Base-by-base conservation (phyloP, 2,329 filamentous ascomycete species). In the Juglanconis oblonga region DNA sequence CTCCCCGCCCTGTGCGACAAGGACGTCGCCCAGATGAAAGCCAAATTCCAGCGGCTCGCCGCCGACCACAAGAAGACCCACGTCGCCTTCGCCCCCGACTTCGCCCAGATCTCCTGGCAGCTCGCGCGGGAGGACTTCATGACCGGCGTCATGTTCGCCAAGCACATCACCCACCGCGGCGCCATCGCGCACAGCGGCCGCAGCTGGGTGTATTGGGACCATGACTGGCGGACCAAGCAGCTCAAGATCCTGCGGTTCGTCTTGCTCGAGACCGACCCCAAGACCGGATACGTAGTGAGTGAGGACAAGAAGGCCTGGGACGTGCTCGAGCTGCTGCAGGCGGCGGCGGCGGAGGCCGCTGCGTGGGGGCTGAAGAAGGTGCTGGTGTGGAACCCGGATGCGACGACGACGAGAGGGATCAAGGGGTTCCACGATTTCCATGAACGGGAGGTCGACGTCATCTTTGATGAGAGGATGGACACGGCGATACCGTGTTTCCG, bases 351-450 rank as follows among this genome's bases (percentile, higher is more conserved):
- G 8, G 74, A 75, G 65, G 74, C 74, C 11, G 59, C 58, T 4
- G 38, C 63, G 5, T 72, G 69, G 64, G 69, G 70, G 1, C 50
- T 77, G 31, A 60, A 64, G 4, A 71, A 72, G 59, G 70, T 77
- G 35, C 64, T 75, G 5, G 52, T 74, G 5, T 76, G 74, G 74
- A 73, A 75, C 40, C 74, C 74, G 6, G 68, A 69, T 35, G 65
- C 70, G 5, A 68, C 68, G n/a, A 62, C 71, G 3, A 63, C 65
- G 10, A 44, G 45, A 10, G 72, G 68, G 2, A 71, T 71, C 4
- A 69, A 68, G 58, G 64, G 55, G 11, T 67, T 74, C n/a, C 67
- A 67, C 9, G 66, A 70, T 29, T 81, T n/a, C 74, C 81, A 72
- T 73, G 74, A 69, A 10, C 63, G 67, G 3, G 65, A 65, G 3